Evolutionary conservation across 169 alveolate genomes (phyloP).

Genomic region (Plasmodium ovale): DNA sequence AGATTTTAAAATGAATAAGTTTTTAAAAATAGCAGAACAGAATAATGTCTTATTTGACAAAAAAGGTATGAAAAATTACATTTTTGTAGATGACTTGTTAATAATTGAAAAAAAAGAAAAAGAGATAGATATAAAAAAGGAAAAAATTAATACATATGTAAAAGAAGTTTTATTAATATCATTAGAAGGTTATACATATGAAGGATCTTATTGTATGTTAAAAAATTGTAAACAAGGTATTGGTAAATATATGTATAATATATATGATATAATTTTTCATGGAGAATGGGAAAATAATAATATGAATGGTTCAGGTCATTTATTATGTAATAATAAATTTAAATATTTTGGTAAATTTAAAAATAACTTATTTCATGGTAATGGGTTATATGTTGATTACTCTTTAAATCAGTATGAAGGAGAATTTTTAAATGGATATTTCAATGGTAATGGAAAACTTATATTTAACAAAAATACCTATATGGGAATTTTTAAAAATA

Average conservation of each 20-base stretch:
- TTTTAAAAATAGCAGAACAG: constrained; percentile 68
- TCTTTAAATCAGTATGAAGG: constrained; percentile 74
- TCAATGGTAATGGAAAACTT: constrained; percentile 76
- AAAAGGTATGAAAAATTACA: constrained; percentile 27
- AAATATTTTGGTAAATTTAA: constrained; percentile 74
- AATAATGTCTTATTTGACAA: constrained; percentile 56
- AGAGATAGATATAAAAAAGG: background rate
- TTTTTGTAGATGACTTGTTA: constrained; percentile 58
- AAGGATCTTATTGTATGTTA: constrained; percentile 43
- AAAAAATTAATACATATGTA: constrained; percentile 21
- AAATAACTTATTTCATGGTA: constrained; percentile 55
- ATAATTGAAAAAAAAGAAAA: constrained; percentile 54
- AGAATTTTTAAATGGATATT: constrained; percentile 61
- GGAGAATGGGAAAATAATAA: constrained; percentile 75
- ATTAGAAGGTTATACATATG: constrained; percentile 71
- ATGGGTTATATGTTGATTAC: constrained; percentile 63
- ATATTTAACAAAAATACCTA: constrained; percentile 59
- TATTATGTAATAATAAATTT: constrained; percentile 38
- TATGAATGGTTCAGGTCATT: constrained; percentile 75
- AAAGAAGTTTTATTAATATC: constrained; percentile 57
- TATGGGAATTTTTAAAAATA: constrained; percentile 70
- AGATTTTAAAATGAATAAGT: constrained; percentile 51
- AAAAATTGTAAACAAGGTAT: constrained; percentile 73
- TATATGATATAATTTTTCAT: constrained; percentile 44
- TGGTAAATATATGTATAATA: constrained; percentile 58